These are phyloP conservation scores for Tinospora cordifolia DNA, from an alignment of 164 flowering plant species.

Conservation along the genomic window DNA sequence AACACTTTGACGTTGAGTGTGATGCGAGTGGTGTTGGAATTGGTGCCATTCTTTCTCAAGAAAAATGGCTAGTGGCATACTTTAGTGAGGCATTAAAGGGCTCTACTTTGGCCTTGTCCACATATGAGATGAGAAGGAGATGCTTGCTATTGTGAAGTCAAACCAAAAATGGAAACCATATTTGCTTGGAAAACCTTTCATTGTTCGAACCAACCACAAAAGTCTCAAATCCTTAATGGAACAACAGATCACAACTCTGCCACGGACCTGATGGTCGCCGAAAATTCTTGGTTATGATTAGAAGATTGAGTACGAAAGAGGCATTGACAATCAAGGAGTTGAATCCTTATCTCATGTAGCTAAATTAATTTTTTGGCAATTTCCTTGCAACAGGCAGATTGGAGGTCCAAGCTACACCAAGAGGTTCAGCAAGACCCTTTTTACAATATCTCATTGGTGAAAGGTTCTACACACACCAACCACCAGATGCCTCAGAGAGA, in stretches of 20 bases:
- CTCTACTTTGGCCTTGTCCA: background rate
- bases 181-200: background rate
- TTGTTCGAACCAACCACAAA: constrained; percentile 1
- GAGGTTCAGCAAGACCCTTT: background rate
- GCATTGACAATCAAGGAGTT: background rate
- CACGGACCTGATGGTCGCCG: background rate
- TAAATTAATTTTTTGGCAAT: background rate
- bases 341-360: constrained; percentile 2
- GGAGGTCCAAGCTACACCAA: background rate
- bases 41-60: background rate
- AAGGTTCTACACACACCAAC: background rate
- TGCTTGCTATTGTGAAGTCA: constrained; percentile 9
- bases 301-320: constrained; percentile 4
- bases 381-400: background rate
- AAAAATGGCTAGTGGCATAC: background rate
- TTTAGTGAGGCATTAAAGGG: background rate
- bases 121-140: constrained; percentile 10
- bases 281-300: constrained; percentile 5
- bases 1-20: constrained; percentile 3
- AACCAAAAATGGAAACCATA: constrained; percentile 3
- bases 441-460: background rate
- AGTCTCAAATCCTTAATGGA: constrained; percentile 16
- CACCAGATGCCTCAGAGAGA: background rate
- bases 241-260: constrained; percentile 3
- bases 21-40: constrained; percentile 3